These are phyloP conservation scores for Xylaria cubensis DNA, from an alignment of 495 filamentous ascomycete genomes.

Conservation along the genomic window DNA sequence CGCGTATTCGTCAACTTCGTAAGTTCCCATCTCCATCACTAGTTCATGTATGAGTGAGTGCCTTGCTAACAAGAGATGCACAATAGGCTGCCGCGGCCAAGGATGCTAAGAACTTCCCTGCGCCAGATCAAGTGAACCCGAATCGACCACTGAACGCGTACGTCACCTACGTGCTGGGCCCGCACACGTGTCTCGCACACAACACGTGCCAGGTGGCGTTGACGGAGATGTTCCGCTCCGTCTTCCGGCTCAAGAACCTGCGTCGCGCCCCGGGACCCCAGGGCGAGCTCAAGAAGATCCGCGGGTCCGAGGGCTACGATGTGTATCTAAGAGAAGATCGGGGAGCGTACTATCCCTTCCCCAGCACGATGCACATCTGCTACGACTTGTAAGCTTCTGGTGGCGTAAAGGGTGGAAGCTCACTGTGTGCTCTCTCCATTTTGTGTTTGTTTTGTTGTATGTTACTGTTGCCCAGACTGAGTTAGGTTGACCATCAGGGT, in stretches of 20 bases:
- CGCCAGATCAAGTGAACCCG: slow-evolving; percentile 68
- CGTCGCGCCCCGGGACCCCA: slow-evolving; percentile 70
- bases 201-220: slow-evolving; percentile 68
- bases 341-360: slow-evolving; percentile 75
- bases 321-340: slow-evolving; percentile 79
- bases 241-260: slow-evolving; percentile 68
- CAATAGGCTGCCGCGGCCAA: slow-evolving; percentile 61
- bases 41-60: not conserved
- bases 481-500: not conserved
- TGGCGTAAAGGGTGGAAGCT: not conserved
- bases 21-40: slow-evolving; percentile 27
- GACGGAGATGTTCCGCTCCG: slow-evolving; percentile 70
- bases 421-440: not conserved
- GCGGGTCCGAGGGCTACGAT: slow-evolving; percentile 63
- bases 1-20: slow-evolving; percentile 64
- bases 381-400: slow-evolving; percentile 48
- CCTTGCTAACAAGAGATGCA: slow-evolving; percentile 59
- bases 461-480: not conserved
- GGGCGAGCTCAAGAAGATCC: slow-evolving; percentile 77
- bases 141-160: slow-evolving; percentile 72
- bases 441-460: slow-evolving; percentile 1
- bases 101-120: slow-evolving; percentile 71
- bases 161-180: slow-evolving; percentile 68
- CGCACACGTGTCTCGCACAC: slow-evolving; percentile 67
- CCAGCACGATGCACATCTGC: slow-evolving; percentile 67